Evolutionary conservation across 805 yeast species (phyloP).

Genomic region (Saccharomyces mikatae): DNA sequence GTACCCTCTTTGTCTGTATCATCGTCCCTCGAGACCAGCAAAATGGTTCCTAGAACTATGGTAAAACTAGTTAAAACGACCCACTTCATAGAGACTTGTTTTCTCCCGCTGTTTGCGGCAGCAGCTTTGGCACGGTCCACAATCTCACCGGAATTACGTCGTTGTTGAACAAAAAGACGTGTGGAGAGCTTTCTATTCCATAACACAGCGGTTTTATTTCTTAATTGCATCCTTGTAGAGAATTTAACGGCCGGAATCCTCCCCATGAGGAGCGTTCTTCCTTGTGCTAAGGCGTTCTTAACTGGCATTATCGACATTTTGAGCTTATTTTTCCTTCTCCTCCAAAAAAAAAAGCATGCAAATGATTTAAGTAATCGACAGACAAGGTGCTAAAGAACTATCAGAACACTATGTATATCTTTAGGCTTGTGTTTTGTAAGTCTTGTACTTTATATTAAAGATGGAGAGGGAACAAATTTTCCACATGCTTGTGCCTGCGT

Average conservation of each 20-base stretch:
- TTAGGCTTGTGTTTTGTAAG: background rate
- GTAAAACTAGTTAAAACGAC: conserved; percentile 26
- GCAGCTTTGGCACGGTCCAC: conserved; percentile 5
- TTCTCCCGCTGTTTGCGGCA: background rate
- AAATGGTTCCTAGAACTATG: conserved; percentile 20
- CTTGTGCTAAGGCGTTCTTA: conserved; percentile 14
- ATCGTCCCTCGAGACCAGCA: conserved; percentile 18
- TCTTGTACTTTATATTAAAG: background rate
- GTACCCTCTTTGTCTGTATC: conserved; percentile 24
- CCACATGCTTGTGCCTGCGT: background rate
- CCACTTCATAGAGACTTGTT: conserved; percentile 18
- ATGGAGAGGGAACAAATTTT: background rate
- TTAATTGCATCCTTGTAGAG: conserved; percentile 16
- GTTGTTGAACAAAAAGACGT: conserved; percentile 6
- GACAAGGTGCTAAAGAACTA: background rate
- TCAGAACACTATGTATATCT: background rate
- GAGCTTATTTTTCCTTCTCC: background rate
- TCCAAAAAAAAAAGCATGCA: background rate
- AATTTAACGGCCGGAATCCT: conserved; percentile 13
- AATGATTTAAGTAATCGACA: background rate
- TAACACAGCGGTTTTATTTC: conserved; percentile 22
- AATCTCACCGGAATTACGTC: conserved; percentile 1
- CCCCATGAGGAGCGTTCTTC: conserved; percentile 10
- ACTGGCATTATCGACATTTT: conserved; percentile 12
- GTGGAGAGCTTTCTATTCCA: conserved; percentile 18